Percentiles rank a stretch among this genome's conserved stretches.
phyloP scores from a whole-genome alignment of 495 filamentous ascomycete species.

The Penicillium taxi region DNA sequence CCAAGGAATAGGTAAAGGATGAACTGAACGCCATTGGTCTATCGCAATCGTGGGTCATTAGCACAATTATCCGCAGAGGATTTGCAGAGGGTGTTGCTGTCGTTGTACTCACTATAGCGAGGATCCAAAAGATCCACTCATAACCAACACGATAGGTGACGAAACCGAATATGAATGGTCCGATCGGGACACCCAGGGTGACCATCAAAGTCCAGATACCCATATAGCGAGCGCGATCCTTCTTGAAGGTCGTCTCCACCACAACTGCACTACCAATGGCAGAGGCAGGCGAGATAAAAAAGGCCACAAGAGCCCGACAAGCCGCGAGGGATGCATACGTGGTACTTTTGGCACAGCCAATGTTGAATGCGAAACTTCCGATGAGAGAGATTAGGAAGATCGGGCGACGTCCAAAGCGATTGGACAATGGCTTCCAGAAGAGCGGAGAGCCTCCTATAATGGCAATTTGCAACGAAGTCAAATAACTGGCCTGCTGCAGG shows the following conservation, averaged over 20 bases:
- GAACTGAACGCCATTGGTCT: slow-evolving; percentile 49
- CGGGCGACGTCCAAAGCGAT: slow-evolving; percentile 46
- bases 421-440: slow-evolving; percentile 47
- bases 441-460: slow-evolving; percentile 44
- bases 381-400: slow-evolving; percentile 44
- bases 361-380: slow-evolving; percentile 38
- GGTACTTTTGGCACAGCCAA: slow-evolving; percentile 37
- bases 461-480: slow-evolving; percentile 45
- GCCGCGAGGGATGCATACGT: slow-evolving; percentile 35
- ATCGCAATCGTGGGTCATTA: background rate
- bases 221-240: slow-evolving; percentile 39
- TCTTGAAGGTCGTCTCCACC: slow-evolving; percentile 39
- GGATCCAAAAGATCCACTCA: slow-evolving; percentile 38
- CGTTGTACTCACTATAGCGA: slow-evolving; percentile 34
- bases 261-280: slow-evolving; percentile 39
- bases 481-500: slow-evolving; percentile 39
- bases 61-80: background rate
- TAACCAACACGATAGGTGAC: slow-evolving; percentile 37
- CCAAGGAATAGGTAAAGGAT: slow-evolving; percentile 46
- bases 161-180: slow-evolving; percentile 44
- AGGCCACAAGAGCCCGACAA: slow-evolving; percentile 38
- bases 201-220: slow-evolving; percentile 40
- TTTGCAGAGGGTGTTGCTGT: background rate
- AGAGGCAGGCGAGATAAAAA: slow-evolving; percentile 44
- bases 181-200: slow-evolving; percentile 35